Evolutionary conservation across 108 stramenopile species (phyloP), one percentile per base, ranked within the genome.

Genomic region (Skeletonema potamos): DNA sequence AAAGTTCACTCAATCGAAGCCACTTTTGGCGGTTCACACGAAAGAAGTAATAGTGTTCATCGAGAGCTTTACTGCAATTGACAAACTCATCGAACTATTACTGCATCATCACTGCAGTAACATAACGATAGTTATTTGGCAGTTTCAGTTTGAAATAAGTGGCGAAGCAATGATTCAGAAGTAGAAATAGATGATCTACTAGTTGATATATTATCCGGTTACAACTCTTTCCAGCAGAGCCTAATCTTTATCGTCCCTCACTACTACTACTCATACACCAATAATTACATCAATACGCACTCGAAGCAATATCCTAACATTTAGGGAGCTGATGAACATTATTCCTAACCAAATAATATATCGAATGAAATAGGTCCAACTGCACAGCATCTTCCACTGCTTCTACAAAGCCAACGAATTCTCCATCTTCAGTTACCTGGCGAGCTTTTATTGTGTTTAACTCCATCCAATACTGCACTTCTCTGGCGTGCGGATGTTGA

Each of bases 401-500:
- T 4, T 51, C 48, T 9, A 51, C 48, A 7, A 51, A 51, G 15
- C 22, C 48, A 51, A 1, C 48, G 22, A 18, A 51, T 20, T 51
- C 48, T 7, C 48, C 48, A 51, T 51, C 22, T 51, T 51, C 48
- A 3, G 48, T 51, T 51, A 51, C 22, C 48, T 51, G 48, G 6
- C 48, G 48, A 51, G 48, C 48, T 51, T 51, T 51, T 24, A 51
- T 20, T 51, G 48, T 22, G 8, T 51, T 51, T 7, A 51, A 24
- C 7, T 51, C 48, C 48, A 51, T 51, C 48, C 48, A 51, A 51
- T 51, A 51, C n/a, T 51, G 18, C 22, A 51, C 48, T 51, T 51
- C 48, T 24, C 22, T 51, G n/a, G 48, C 48, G 22, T 51, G 48
- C 7, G 48, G 18, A 22, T 51, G 48, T 24, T 51, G 48, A 51